A percentile compares a stretch with the other conserved stretches of the same genome.
Conservation (phyloP, 2,329 filamentous ascomycete genomes). For the Macrophomina pseudophaseolina region DNA sequence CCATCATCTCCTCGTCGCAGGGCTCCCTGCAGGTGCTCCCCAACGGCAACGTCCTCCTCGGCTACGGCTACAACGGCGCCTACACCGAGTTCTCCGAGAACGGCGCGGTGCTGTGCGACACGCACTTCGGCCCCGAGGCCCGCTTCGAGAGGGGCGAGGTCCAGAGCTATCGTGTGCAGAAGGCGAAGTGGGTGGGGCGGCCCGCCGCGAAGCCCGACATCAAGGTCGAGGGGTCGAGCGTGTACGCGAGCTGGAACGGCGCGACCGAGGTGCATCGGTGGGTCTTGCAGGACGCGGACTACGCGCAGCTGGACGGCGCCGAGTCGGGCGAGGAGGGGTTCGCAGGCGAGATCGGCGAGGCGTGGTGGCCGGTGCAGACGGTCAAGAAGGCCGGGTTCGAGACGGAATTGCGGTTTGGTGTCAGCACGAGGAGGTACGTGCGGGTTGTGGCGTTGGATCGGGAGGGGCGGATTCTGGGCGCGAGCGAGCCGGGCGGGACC, state of each 20-base stretch:
- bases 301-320: constrained; percentile 16
- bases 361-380: constrained; percentile 25
- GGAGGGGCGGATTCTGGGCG: constrained; percentile 23
- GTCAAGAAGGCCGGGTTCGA: constrained; percentile 29
- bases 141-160: constrained; percentile 36
- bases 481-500: constrained; percentile 7
- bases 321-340: constrained; percentile 29
- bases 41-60: constrained; percentile 54
- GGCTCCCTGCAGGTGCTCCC: constrained; percentile 50
- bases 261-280: constrained; percentile 35
- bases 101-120: constrained; percentile 49
- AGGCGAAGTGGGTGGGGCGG: constrained; percentile 33
- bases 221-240: constrained; percentile 27
- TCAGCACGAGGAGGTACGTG: constrained; percentile 20
- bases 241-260: constrained; percentile 38
- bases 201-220: constrained; percentile 32
- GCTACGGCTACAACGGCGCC: constrained; percentile 57
- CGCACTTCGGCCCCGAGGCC: constrained; percentile 45
- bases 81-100: constrained; percentile 53
- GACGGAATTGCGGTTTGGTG: constrained; percentile 27
- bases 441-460: constrained; percentile 28
- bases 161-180: constrained; percentile 45
- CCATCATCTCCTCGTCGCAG: constrained; percentile 46
- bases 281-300: constrained; percentile 36
- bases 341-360: constrained; percentile 7